Base-by-base conservation (phyloP, 176 grass and related monocot species). In the Zizania latifolia region DNA sequence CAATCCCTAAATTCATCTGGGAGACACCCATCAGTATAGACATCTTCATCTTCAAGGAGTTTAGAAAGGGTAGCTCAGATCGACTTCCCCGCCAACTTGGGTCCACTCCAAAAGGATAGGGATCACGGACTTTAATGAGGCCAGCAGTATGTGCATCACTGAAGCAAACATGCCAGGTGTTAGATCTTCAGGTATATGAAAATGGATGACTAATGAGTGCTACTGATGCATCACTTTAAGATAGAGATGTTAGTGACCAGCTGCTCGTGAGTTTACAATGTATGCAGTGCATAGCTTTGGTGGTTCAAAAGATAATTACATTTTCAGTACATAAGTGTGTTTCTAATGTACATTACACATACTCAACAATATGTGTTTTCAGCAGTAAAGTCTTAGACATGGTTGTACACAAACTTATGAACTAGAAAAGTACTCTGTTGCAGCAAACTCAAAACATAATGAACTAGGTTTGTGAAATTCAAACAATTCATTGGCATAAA, bases 1-100 rank as follows among this genome's bases (percentile, higher is more conserved):
- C 30, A 76, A 99, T 86, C 10, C 96, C 96, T 71, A 99, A 84
- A 58, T 99, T 99, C 92, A 99, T 99, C 79, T 99, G 92, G 40
- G 85, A 86, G 40, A 99, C 86, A 77, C 96, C 96, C 70, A 99
- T 79, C 33, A 99, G 45, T 88, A 99, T 99, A 65, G 96, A 99
- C 96, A 99, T 99, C 72, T 99, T 99, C 96, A 99, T 99, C 84
- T 99, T 99, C 62, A 99, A 78, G 14, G 92, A 99, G 68, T 99
- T 99, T 70, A 99, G 74, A 95, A 99, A 99, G 40, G 96, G 96
- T 78, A 99, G 80, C 74, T 99, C 96, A 80, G 96, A 88, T 10
- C 96, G 87, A 87, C 89, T 95, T 78, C 96, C 96, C 68, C 87
- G 84, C 96, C 96, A 99, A 55, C 87, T 94, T 73, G 96, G 96